A percentile compares a stretch with the other conserved stretches of the same genome.
Evolutionary conservation across 1,284 basidiomycete genomes (phyloP).

Genomic region (Tausonia pullulans): DNA sequence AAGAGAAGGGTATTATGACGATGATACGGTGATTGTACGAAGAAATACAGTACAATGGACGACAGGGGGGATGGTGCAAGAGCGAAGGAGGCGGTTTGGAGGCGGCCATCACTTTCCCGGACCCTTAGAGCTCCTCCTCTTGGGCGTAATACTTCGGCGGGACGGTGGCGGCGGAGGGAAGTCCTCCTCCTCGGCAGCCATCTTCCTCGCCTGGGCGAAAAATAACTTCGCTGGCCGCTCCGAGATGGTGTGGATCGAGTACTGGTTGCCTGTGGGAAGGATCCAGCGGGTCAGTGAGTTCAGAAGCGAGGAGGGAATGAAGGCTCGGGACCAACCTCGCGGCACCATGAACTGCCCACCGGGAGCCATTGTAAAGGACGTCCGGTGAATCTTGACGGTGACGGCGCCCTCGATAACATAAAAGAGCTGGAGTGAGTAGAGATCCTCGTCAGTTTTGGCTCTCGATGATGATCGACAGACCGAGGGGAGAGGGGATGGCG

Average conservation of each 20-base stretch:
- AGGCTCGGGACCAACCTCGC: constrained; percentile 47
- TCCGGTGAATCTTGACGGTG: constrained; percentile 68
- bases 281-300: not conserved
- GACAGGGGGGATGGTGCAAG: too few relatives aligned
- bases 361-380: constrained; percentile 61
- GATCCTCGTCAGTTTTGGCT: not conserved
- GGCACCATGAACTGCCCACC: constrained; percentile 87
- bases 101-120: too few relatives aligned
- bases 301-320: not conserved
- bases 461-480: not conserved
- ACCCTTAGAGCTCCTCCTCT: too few relatives aligned
- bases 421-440: constrained; percentile 52
- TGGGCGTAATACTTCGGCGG: too few relatives aligned
- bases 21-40: too few relatives aligned
- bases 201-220: constrained; percentile 83
- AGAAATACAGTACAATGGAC: too few relatives aligned
- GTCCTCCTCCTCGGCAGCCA: constrained; percentile 39
- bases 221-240: constrained; percentile 70
- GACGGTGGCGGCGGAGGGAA: constrained; percentile 4
- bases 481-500: constrained; percentile 29
- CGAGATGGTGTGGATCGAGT: constrained; percentile 78
- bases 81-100: too few relatives aligned
- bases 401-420: constrained; percentile 80
- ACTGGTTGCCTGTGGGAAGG: constrained; percentile 59
- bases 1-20: too few relatives aligned